Conservation (phyloP, 1,284 basidiomycete genomes). For the Cryptococcus floricola region DNA sequence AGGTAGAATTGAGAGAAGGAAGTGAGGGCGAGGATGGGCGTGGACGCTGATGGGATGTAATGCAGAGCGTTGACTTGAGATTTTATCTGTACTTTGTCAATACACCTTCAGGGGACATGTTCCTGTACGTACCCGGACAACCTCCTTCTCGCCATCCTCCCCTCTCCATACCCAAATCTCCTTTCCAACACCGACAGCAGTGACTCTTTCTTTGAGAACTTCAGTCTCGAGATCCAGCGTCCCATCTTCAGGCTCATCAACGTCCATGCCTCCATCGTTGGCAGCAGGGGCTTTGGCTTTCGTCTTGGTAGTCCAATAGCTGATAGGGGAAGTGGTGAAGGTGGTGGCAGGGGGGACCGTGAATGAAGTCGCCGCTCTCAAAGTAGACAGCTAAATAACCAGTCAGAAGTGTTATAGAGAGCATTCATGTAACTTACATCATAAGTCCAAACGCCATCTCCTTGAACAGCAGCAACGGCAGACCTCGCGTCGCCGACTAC, state of each 20-base stretch:
- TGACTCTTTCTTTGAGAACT: constrained; percentile 20
- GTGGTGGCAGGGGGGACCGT: constrained; percentile 44
- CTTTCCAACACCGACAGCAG: constrained; percentile 33
- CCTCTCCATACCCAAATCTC: constrained; percentile 42
- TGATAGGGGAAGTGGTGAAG: constrained; percentile 40
- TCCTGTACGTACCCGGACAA: constrained; percentile 16
- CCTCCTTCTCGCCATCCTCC: constrained; percentile 31
- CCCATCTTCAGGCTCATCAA: constrained; percentile 10
- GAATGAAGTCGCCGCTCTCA: constrained; percentile 43
- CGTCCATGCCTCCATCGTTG: constrained; percentile 11
- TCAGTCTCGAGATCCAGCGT: constrained; percentile 1
- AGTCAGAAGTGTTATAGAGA: not conserved
- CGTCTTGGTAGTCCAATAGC: constrained; percentile 20
- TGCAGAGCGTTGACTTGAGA: constrained; percentile 14
- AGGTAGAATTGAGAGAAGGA: constrained; percentile 14
- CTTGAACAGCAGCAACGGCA: constrained; percentile 47
- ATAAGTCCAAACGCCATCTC: constrained; percentile 49
- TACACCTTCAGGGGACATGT: not conserved
- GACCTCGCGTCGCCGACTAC: constrained; percentile 35
- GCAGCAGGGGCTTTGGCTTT: not conserved
- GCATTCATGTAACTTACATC: constrained; percentile 35
- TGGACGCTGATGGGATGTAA: constrained; percentile 9
- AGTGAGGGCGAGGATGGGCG: constrained; percentile 17
- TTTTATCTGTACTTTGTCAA: not conserved
- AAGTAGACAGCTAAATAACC: constrained; percentile 34